phyloP scores from a whole-genome alignment of 2,329 filamentous ascomycete species.

The Colletotrichum sp. region DNA sequence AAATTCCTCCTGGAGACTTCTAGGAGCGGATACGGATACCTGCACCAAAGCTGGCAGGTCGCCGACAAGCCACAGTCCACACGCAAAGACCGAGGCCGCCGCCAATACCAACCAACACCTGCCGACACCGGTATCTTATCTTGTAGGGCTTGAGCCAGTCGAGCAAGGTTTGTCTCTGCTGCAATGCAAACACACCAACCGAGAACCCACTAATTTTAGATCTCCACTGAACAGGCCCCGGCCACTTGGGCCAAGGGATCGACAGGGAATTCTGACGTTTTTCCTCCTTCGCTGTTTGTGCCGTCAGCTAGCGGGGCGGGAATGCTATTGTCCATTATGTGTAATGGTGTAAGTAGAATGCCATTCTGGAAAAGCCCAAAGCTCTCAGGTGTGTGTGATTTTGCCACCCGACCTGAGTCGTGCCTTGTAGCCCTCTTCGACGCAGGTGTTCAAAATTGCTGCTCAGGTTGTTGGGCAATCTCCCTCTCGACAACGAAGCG shows the following conservation, averaged over 20 bases:
- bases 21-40: not conserved
- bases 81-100: not conserved
- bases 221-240: not conserved
- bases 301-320: not conserved
- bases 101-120: not conserved
- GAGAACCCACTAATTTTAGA: slow-evolving; percentile 12
- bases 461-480: not conserved
- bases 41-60: not conserved
- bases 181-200: not conserved
- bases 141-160: not conserved
- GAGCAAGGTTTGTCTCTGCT: not conserved
- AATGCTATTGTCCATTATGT: not conserved
- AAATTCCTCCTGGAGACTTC: not conserved
- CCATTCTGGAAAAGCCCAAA: not conserved
- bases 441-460: not conserved
- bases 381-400: not conserved
- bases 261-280: not conserved
- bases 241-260: not conserved
- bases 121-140: not conserved
- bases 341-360: not conserved
- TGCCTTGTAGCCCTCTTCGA: not conserved
- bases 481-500: not conserved
- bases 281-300: not conserved
- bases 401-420: not conserved
- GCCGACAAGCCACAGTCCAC: not conserved